Conservation (phyloP, 306 rosid species). For the Argentina anserina region DNA sequence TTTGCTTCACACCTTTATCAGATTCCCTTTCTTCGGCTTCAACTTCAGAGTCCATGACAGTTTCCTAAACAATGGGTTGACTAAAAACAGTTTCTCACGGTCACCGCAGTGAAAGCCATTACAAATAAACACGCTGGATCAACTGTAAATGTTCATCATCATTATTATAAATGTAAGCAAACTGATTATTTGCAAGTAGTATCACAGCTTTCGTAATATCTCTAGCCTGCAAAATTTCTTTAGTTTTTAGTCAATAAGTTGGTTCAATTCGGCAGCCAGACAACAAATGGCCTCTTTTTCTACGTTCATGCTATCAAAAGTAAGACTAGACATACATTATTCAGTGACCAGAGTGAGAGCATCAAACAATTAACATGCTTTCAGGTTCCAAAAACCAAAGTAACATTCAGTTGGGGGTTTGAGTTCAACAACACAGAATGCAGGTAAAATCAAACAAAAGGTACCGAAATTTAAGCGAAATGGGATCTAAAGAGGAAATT, state of each 20-base stretch:
- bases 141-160: constrained; percentile 2
- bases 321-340: background rate
- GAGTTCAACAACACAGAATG: background rate
- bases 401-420: background rate
- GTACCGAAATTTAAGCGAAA: background rate
- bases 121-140: background rate
- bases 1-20: constrained; percentile 26
- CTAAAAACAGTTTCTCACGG: constrained; percentile 26
- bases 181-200: background rate
- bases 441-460: background rate
- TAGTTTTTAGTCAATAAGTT: background rate
- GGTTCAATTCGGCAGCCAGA: background rate
- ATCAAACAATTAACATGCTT: background rate
- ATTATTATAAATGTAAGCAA: background rate
- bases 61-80: constrained; percentile 16
- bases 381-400: background rate
- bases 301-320: background rate
- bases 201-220: background rate
- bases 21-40: constrained; percentile 41
- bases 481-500: background rate
- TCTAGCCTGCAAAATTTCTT: background rate
- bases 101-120: constrained; percentile 15
- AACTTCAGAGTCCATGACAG: constrained; percentile 43
- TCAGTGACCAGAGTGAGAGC: background rate
- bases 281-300: background rate